Conservation (phyloP, 2,329 filamentous ascomycete species). For the Colletotrichum orchidophilum region DNA sequence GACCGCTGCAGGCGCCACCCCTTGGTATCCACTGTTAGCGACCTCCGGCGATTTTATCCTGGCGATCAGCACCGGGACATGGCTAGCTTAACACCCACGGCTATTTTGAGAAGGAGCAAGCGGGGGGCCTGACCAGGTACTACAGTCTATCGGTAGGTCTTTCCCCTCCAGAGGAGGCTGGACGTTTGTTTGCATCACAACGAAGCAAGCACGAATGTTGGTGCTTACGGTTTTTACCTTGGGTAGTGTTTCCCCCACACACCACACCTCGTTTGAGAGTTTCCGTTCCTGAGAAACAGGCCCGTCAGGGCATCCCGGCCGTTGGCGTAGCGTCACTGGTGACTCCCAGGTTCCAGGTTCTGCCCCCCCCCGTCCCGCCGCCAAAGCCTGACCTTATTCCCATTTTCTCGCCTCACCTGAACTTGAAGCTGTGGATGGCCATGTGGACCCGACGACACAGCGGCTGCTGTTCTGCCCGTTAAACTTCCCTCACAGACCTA, state of each 20-base stretch:
- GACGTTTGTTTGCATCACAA: slow-evolving; percentile 11
- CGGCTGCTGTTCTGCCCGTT: neutral
- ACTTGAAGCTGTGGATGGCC: slow-evolving; percentile 22
- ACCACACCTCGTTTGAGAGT: neutral
- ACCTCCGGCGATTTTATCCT: neutral
- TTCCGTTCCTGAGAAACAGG: neutral
- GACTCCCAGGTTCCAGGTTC: too few species aligned
- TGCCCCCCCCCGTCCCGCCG: neutral
- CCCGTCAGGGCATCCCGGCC: neutral
- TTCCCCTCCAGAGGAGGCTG: neutral
- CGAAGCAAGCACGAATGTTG: neutral
- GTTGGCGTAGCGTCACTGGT: neutral
- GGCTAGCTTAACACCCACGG: slow-evolving; percentile 8
- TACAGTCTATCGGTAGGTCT: neutral
- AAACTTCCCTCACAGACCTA: slow-evolving; percentile 10
- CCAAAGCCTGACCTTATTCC: neutral
- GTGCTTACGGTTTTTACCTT: too few species aligned
- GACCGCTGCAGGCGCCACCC: slow-evolving; percentile 23
- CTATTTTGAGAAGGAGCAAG: slow-evolving; percentile 14
- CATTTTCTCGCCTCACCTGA: slow-evolving; percentile 20
- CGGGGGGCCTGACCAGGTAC: neutral
- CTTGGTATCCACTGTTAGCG: slow-evolving; percentile 17
- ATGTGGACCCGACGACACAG: neutral
- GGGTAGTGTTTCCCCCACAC: slow-evolving; percentile 7
- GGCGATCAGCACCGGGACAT: slow-evolving; percentile 22